Base-by-base conservation (phyloP, 495 filamentous ascomycete genomes). In the Neurospora discreta region DNA sequence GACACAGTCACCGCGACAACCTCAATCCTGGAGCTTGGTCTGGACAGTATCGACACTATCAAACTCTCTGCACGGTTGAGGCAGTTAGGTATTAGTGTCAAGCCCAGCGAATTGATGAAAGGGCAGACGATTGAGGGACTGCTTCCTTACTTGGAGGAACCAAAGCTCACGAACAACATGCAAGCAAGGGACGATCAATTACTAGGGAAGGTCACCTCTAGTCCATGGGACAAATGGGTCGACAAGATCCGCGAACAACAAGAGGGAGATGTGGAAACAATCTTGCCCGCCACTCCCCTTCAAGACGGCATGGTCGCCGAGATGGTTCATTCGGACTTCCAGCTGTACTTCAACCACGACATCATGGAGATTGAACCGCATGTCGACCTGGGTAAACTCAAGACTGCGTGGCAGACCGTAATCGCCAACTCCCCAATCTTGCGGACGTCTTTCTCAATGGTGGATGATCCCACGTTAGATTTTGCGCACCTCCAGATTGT, bases 241-340 rank as follows among this genome's bases (percentile, higher is more conserved):
- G 8, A 36, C 16, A 43, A 39, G 39, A 71, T 81, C 11, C 65
- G 72, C 30, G 26, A 69, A 0, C 72, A 69, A 39, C 68, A 76
- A 3, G 39, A 15, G 8, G 72, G 69, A 6, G 44, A 69, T 2
- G 30, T 90, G 15, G 86, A 91, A 44, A 75, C 79, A 18, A 80
- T 91, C 23, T 81, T 92, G 20, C 90, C 89, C 3, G 80, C 87
- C 7, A 91, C 93, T 0, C 90, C 93, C 15, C 82, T 95, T 3
- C 94, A 97, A 78, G 92, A 95, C 75, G 90, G 87, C 42, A 93
- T 97, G 87, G 82, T 97, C 58, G 89, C 89, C 0, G 88, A 90
- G 68, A 95, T 95, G 85, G 71, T 91, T 9, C 81, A 84, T 23
- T 92, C 92, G 0, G 81, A 86, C 10, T 90, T 88, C 71, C 81